These are phyloP conservation scores for Russula sp. DNA, from an alignment of 768 basidiomycete genomes.

Conservation along the genomic window DNA sequence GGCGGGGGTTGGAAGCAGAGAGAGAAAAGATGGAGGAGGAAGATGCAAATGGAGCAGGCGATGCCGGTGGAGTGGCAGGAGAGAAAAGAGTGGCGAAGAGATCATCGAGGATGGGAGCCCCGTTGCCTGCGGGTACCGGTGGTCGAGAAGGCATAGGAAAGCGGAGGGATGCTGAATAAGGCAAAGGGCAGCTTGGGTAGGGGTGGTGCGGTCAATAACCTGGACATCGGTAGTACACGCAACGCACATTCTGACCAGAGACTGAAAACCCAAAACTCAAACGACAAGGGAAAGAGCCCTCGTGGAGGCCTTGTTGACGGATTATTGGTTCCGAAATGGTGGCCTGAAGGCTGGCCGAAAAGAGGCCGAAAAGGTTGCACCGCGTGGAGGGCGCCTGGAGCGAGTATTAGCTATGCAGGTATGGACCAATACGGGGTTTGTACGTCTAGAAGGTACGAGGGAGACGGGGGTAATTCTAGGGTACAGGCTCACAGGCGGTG, in stretches of 20 bases:
- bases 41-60: conserved; percentile 22
- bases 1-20: background rate
- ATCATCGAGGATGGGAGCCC: conserved; percentile 24
- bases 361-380: too few relatives aligned
- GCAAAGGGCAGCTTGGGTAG: conserved; percentile 2
- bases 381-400: background rate
- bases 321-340: background rate
- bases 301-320: background rate
- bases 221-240: conserved; percentile 2
- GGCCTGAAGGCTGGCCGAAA: background rate
- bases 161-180: background rate
- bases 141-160: conserved; percentile 10
- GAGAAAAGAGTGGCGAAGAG: conserved; percentile 31
- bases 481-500: background rate
- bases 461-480: conserved; percentile 3
- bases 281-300: background rate
- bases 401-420: background rate
- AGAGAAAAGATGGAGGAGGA: conserved; percentile 1
- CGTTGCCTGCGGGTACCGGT: conserved; percentile 22
- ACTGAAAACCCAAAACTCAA: conserved; percentile 3
- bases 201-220: background rate
- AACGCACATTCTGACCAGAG: conserved; percentile 3
- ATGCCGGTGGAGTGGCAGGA: conserved; percentile 30
- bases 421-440: background rate
- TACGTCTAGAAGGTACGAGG: background rate